These are phyloP conservation scores for Candida rishiriensis DNA, from an alignment of 805 yeast genomes.

Conservation along the genomic window DNA sequence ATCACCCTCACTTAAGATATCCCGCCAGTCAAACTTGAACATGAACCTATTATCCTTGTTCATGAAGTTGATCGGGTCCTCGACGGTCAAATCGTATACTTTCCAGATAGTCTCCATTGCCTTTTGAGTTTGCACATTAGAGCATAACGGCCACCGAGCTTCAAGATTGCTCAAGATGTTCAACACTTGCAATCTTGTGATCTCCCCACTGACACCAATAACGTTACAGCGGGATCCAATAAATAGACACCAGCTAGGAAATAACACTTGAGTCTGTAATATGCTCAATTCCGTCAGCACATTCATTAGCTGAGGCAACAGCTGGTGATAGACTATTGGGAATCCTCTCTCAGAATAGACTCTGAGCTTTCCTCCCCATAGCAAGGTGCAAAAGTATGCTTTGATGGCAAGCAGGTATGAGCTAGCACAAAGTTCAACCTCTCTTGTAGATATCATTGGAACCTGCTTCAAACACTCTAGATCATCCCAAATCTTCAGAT, in stretches of 20 bases:
- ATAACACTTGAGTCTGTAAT: slow-evolving; percentile 8
- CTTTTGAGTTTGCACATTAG: slow-evolving; percentile 13
- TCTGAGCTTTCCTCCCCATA: slow-evolving; percentile 1
- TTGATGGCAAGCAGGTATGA: slow-evolving; percentile 13
- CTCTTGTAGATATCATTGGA: not conserved
- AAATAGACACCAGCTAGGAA: slow-evolving; percentile 26
- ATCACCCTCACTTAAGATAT: slow-evolving; percentile 19
- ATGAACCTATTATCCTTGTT: not conserved
- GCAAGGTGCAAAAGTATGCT: slow-evolving; percentile 7
- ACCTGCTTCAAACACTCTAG: slow-evolving; percentile 4
- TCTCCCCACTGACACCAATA: slow-evolving; percentile 6
- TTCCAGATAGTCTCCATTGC: slow-evolving; percentile 26
- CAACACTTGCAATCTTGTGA: slow-evolving; percentile 10
- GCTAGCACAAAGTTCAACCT: slow-evolving; percentile 12
- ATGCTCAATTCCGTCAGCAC: slow-evolving; percentile 4
- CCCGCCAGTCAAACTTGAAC: slow-evolving; percentile 24
- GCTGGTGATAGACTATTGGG: not conserved
- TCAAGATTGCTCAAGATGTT: slow-evolving; percentile 16
- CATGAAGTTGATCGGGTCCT: not conserved
- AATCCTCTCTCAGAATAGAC: slow-evolving; percentile 3
- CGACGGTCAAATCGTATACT: slow-evolving; percentile 11
- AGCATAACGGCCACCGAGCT: slow-evolving; percentile 21
- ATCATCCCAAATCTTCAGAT: slow-evolving; percentile 7
- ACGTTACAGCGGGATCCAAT: slow-evolving; percentile 13
- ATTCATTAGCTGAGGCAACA: slow-evolving; percentile 3